These are phyloP conservation scores for Trichoderma koningiopsis DNA, from an alignment of 2,329 filamentous ascomycete species.

Conservation along the genomic window DNA sequence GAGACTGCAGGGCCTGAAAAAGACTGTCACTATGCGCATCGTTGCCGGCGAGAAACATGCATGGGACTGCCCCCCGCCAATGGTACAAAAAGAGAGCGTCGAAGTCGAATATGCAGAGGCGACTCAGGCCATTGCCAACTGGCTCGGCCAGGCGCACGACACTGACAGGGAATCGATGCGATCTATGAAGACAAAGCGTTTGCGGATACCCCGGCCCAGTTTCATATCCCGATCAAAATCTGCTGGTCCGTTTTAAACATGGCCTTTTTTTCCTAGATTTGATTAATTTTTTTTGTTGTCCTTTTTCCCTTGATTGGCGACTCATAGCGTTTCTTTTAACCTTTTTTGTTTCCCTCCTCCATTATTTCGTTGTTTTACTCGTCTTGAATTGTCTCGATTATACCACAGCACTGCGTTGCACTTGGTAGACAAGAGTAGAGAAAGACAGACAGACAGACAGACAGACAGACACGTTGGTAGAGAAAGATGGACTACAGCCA, in stretches of 20 bases:
- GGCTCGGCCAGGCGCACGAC: conserved; percentile 45
- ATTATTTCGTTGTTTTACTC: too few relatives aligned
- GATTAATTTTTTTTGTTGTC: background rate
- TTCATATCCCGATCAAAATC: conserved; percentile 39
- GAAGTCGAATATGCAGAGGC: conserved; percentile 50
- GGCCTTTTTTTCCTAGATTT: background rate
- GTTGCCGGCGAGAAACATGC: conserved; percentile 51
- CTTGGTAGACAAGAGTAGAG: conserved; percentile 2
- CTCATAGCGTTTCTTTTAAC: background rate
- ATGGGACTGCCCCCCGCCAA: conserved; percentile 52
- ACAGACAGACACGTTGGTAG: background rate
- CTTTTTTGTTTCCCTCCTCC: background rate
- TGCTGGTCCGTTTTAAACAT: conserved; percentile 29
- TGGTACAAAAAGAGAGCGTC: conserved; percentile 48
- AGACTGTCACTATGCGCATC: conserved; percentile 44
- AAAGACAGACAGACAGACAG: background rate
- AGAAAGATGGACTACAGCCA: background rate
- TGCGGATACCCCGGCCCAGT: conserved; percentile 37
- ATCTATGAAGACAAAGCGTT: conserved; percentile 40
- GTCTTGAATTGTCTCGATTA: background rate
- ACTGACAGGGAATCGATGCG: conserved; percentile 41
- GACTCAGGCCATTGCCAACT: conserved; percentile 44
- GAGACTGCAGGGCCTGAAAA: conserved; percentile 48
- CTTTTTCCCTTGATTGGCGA: background rate
- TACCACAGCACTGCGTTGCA: background rate